phyloP scores from a whole-genome alignment of 176 grass and related monocot species.

The Avena sativa region DNA sequence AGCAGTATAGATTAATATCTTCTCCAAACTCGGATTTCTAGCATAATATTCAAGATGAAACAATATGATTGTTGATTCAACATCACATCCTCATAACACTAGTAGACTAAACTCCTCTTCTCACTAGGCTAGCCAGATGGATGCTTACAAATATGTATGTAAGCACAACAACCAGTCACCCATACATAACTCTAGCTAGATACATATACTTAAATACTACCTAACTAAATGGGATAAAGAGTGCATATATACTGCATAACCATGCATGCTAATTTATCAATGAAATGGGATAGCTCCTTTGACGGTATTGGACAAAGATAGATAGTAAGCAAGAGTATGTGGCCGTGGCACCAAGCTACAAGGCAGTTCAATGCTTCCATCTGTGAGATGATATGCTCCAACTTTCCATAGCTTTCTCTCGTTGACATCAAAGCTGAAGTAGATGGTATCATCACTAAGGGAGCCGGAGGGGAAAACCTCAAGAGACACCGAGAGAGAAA shows the following conservation, averaged over 20 bases:
- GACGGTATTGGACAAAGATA: background rate
- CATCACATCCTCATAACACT: too few relatives aligned
- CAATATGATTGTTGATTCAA: too few relatives aligned
- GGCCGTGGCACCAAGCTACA: background rate
- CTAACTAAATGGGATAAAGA: too few relatives aligned
- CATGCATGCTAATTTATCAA: too few relatives aligned
- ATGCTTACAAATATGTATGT: background rate
- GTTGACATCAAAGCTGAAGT: background rate
- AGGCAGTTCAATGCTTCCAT: background rate
- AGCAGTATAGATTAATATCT: background rate
- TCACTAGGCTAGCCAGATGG: background rate
- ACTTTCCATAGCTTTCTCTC: background rate
- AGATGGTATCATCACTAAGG: background rate
- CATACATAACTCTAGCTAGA: background rate
- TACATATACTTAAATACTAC: too few relatives aligned
- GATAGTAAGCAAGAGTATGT: background rate
- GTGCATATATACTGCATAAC: too few relatives aligned
- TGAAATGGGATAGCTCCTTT: background rate
- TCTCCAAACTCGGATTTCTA: background rate
- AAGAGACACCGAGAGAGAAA: background rate
- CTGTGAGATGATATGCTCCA: background rate
- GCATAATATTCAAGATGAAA: background rate
- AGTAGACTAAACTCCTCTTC: background rate
- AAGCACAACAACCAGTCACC: background rate
- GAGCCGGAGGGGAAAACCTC: background rate